Evolutionary conservation across 2,329 filamentous ascomycete species (phyloP), one percentile per base, ranked within the genome.

Genomic region (Penicillium thymicola): DNA sequence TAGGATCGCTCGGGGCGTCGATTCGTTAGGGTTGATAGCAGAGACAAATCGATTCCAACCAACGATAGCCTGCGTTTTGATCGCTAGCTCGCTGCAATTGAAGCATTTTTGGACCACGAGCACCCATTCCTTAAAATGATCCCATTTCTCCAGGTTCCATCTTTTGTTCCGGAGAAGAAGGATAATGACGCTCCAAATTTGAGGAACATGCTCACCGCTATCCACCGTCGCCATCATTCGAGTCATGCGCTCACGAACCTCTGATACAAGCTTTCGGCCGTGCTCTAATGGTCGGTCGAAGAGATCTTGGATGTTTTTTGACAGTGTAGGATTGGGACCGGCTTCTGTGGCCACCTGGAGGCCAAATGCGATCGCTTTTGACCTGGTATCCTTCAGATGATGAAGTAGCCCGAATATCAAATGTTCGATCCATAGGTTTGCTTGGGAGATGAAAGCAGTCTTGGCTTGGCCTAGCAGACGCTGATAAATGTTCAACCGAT

Each of bases 31-130:
- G 52, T 87, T 82, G 16, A 90, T 81, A 7, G 87, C 83, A 69
- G 88, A 96, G 21, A 94, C 83, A 43, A 97, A 85, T 51, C 89
- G 87, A 65, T 89, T 90, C 90, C 93, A 97, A 0, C 92, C 92
- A 54, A 87, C 78, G 66, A 93, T 91, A 23, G 92, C 90, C 66
- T 95, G 87, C 14, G 85, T 79, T 65, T 88, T 90, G 43, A 87
- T 89, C 43, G 81, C 76, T 4, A 81, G 76, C 60, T 96, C 90
- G 51, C 83, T 83, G 63, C 85, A 88, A 69, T 96, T 96, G 74
- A 97, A 91, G 67, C 90, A 94, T 59, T 81, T 82, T 66, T 96
- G 89, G 18, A 96, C 87, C 10, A 96, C 81, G 32, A 82, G 81
- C 8, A 97, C 79, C 89, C 91, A 97, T 6, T 83, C 80, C 28